A percentile compares a stretch with the other conserved stretches of the same genome.
Evolutionary conservation across 345 rosid species (phyloP).

Genomic region (Acer saccharum): DNA sequence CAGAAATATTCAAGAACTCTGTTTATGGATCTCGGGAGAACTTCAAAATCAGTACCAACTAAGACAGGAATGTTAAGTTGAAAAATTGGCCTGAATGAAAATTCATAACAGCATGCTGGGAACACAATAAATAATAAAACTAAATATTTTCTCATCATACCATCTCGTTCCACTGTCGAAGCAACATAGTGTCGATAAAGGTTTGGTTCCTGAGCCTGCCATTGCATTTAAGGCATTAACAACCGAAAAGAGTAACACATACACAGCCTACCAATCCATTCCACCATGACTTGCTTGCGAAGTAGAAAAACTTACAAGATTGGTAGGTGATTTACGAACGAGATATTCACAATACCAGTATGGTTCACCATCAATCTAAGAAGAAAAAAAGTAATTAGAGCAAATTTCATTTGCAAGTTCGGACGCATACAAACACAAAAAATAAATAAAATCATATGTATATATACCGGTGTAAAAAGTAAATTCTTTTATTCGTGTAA

Average conservation of each 20-base stretch:
- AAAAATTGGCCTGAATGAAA: background rate
- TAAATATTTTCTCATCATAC: conserved; percentile 42
- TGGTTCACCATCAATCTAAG: conserved; percentile 82
- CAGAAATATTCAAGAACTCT: background rate
- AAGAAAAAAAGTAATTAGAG: conserved; percentile 1
- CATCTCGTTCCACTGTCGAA: conserved; percentile 88
- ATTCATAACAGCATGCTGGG: background rate
- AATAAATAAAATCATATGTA: background rate
- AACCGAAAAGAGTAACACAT: background rate
- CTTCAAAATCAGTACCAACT: background rate
- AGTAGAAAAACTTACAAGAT: conserved; percentile 44
- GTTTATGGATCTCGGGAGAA: background rate
- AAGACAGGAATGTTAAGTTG: background rate
- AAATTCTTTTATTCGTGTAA: background rate
- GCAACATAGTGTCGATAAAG: conserved; percentile 77
- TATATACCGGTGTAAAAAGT: background rate
- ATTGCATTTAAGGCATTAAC: conserved; percentile 20
- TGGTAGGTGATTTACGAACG: conserved; percentile 88
- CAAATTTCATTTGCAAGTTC: background rate
- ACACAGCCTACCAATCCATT: background rate
- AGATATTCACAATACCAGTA: conserved; percentile 92
- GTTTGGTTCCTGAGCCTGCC: conserved; percentile 80
- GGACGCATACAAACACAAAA: background rate
- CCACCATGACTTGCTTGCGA: background rate
- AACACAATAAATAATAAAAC: background rate